Base-by-base conservation (phyloP, 176 grass and related monocot genomes). In the Bothriochloa decipiens region DNA sequence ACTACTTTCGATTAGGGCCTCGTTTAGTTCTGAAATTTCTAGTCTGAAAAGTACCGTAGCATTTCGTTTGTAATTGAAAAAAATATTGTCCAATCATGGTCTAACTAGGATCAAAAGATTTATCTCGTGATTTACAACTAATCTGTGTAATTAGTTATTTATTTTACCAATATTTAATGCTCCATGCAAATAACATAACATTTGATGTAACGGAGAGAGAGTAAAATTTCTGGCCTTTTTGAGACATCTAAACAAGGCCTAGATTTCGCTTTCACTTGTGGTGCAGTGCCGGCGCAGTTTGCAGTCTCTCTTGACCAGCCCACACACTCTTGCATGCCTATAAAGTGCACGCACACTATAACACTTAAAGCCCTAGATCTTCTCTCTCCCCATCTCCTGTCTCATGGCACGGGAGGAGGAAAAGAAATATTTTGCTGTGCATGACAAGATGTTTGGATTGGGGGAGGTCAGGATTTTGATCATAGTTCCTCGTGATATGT, bases 391-490 rank as follows among this genome's bases (percentile, higher is more conserved):
- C 6, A 9, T 82, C 82, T 86, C 74, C 52, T 78, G 36, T 82
- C 73, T 90, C 67, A 72, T 75, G 85, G 70, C 79, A 92, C 64
- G 52, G 35, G 74, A 64, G 74, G 58, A 79, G 63, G 74, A 88
- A 86, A 87, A 89, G 83, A 86, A 74, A 74, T 26, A 50, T 74
- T 29, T 16, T 74, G 26, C 72, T 86, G 90, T 64, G 87, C 62
- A 83, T 83, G 90, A 89, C 76, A 89, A 81, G 90, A 87, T 92
- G 83, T 92, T 84, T 92, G 83, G 70, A 82, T 86, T 84, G 75
- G 80, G 9, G 89, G 62, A 84, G 81, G 70, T 84, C 85, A 70
- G 81, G 50, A 64, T 81, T 81, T 81, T 87, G 70, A 84, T 91
- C 81, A 81, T 87, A 75, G 53, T 76, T 84, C 75, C 23, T 68